Evolutionary conservation across 805 yeast species (phyloP), one percentile per base, ranked within the genome.

Genomic region (Yarrowia bubula): DNA sequence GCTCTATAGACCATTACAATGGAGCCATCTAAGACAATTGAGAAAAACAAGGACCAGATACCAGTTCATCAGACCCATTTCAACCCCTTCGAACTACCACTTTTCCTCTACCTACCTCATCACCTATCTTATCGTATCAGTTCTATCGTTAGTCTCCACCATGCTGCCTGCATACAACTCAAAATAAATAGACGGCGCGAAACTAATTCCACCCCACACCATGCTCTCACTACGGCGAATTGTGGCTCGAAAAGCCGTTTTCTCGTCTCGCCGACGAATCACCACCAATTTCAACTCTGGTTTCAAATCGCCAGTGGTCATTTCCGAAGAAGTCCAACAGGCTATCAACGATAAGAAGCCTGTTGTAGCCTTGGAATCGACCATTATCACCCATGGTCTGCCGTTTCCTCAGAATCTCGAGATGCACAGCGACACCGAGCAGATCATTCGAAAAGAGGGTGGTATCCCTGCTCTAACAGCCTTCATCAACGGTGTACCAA

Each of bases 401-500:
- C 96, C 97, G 3, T 88, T 76, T 71, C 97, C 97, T 0, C 81
- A 82, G 22, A 91, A 92, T 71, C 71, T 89, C 10, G 79, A 80
- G 31, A 86, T 91, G 91, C 96, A 97, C 0, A 70, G 70, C 35
- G 74, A 78, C 1, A 96, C 89, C 0, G 96, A 91, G 74, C 66
- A 73, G 4, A 76, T 81, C 8, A 81, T 91, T 15, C 79, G 96
- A 47, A 72, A 73, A 0, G 73, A 79, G 39, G 92, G 93, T 8
- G 92, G 86, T 0, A 76, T 88, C 5, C 97, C 97, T 0, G 97
- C 97, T 0, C 90, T 97, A 0, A 84, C 88, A 65, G 96, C 91
- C 0, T 88, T 92, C 70, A 74, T 92, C 15, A 73, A 83, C 14
- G 97, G 97, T 8, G 70, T 74, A 1, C 92, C 96, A 0, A 77